These are phyloP conservation scores for Phaeosphaeria sp. DNA, from an alignment of 2,329 filamentous ascomycete genomes.

Conservation along the genomic window DNA sequence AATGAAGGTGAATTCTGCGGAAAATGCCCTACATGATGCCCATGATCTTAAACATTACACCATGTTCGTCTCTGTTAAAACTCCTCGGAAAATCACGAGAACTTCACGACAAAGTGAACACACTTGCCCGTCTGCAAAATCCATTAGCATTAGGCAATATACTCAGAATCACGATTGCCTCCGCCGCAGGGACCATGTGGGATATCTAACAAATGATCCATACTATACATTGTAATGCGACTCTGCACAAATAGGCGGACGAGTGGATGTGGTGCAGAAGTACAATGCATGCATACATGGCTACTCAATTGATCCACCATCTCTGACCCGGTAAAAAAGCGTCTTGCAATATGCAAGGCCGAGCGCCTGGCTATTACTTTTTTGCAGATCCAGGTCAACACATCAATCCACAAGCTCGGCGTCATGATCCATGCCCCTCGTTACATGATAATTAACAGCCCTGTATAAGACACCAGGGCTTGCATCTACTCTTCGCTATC, in stretches of 20 bases:
- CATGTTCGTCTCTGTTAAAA: neutral
- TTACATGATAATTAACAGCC: neutral
- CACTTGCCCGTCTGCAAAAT: neutral
- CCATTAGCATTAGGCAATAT: neutral
- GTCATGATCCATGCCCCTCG: neutral
- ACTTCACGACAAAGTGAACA: neutral
- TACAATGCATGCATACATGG: neutral
- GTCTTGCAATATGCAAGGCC: neutral
- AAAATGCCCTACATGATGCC: neutral
- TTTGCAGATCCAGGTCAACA: neutral
- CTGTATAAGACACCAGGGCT: slow-evolving; percentile 3
- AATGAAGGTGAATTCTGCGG: too few species aligned
- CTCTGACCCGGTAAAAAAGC: neutral
- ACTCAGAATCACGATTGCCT: neutral
- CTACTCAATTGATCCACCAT: neutral
- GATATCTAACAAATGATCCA: neutral
- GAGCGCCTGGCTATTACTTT: neutral
- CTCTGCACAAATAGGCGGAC: neutral
- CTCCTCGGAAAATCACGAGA: too few species aligned
- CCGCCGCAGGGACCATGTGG: neutral
- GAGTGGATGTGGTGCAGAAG: neutral
- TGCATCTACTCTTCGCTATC: neutral
- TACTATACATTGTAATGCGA: neutral
- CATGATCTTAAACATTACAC: neutral
- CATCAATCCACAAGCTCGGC: neutral